phyloP scores from a whole-genome alignment of 192 early-diverging fungal genomes.

The Linnemannia schmuckeri region DNA sequence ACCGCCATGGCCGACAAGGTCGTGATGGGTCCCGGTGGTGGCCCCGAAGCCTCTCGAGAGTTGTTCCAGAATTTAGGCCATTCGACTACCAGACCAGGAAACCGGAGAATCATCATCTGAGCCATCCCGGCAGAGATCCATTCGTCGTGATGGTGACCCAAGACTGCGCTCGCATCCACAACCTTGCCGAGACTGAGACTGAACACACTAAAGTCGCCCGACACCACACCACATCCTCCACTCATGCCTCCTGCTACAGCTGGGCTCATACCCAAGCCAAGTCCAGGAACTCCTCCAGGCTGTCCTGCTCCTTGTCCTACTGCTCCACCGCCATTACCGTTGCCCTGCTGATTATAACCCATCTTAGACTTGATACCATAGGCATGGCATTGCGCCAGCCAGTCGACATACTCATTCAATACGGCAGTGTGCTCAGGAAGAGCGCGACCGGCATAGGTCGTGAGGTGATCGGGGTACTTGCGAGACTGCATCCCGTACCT shows the following conservation, averaged over 20 bases:
- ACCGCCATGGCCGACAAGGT: slow-evolving; percentile 40
- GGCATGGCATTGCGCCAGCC: slow-evolving; percentile 45
- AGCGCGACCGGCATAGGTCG: slow-evolving; percentile 37
- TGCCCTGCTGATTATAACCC: slow-evolving; percentile 7
- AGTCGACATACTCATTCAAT: slow-evolving; percentile 51
- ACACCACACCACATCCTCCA: slow-evolving; percentile 7
- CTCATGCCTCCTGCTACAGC: background rate
- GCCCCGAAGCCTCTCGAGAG: slow-evolving; percentile 35
- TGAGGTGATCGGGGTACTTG: slow-evolving; percentile 47
- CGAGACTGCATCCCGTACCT: slow-evolving; percentile 25
- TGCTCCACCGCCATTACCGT: background rate
- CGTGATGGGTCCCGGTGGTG: slow-evolving; percentile 49
- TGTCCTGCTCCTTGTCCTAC: slow-evolving; percentile 6
- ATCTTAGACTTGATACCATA: slow-evolving; percentile 40
- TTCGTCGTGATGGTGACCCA: slow-evolving; percentile 44
- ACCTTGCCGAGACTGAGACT: slow-evolving; percentile 44
- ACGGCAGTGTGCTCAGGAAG: slow-evolving; percentile 40
- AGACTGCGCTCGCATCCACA: slow-evolving; percentile 28
- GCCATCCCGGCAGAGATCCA: slow-evolving; percentile 55
- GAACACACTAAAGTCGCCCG: slow-evolving; percentile 41
- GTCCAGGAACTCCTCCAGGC: slow-evolving; percentile 42
- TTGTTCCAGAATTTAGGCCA: slow-evolving; percentile 58
- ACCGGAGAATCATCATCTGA: slow-evolving; percentile 57
- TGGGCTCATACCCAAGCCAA: slow-evolving; percentile 19
- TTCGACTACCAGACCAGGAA: slow-evolving; percentile 46